phyloP scores from a whole-genome alignment of 805 yeast genomes.

The Debaryomyces maramus region DNA sequence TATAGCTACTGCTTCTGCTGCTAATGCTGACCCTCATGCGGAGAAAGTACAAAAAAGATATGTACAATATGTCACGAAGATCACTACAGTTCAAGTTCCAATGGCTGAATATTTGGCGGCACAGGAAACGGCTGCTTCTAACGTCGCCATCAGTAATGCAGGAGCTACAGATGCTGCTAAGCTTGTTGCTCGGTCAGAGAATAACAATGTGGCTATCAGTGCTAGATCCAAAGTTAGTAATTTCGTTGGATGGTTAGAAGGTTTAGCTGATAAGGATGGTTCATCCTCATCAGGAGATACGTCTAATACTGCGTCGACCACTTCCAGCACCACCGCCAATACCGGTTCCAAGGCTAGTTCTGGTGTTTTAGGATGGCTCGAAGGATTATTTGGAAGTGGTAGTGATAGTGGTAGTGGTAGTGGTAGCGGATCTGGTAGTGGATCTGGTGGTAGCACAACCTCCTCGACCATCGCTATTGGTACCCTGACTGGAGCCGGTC shows the following conservation, averaged over 20 bases:
- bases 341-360: neutral
- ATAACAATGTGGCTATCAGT: too few relatives aligned
- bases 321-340: neutral
- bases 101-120: conserved; percentile 8
- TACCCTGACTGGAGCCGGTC: neutral
- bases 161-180: conserved; percentile 8
- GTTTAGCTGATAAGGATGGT: neutral
- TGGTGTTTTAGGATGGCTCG: neutral
- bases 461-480: neutral
- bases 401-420: neutral
- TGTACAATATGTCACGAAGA: neutral
- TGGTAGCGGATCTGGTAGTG: neutral
- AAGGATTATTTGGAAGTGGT: neutral
- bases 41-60: neutral
- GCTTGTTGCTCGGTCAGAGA: conserved; percentile 1
- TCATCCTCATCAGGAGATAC: conserved; percentile 14
- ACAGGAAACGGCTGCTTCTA: conserved; percentile 17
- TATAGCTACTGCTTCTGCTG: conserved; percentile 28
- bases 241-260: too few relatives aligned
- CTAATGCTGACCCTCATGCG: conserved; percentile 11
- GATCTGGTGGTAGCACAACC: neutral
- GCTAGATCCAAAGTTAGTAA: too few relatives aligned
- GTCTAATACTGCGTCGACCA: neutral
- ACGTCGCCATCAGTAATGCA: conserved; percentile 8
- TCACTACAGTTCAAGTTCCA: neutral